Base-by-base conservation (phyloP, 371 early-diverging fungal genomes). In the Batkoa obscura region DNA sequence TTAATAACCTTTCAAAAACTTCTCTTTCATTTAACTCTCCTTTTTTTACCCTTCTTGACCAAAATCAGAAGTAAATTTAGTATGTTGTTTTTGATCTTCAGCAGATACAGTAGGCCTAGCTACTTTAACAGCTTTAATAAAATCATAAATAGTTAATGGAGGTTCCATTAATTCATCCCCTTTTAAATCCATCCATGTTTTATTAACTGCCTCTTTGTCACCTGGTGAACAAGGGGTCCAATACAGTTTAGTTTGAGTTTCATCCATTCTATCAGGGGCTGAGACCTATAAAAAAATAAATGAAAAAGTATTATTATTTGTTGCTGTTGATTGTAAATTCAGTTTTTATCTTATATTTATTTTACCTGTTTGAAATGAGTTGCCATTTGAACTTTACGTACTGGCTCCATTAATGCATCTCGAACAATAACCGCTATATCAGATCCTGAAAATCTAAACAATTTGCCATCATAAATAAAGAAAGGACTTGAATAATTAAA, bases 171-270 rank as follows among this genome's bases (percentile, higher is more conserved):
- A 64, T 64, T 94, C 84, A 60, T 94, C 84, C 6, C 78, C 63
- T 43, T 73, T 78, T 12, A 95, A 81, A 42, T 88, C 82, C 53
- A 76, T 78, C 97, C 97, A 97, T 1, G 79, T 78, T 80, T 81
- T 88, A 61, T 90, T 92, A 23, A 75, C 63, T 0, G 94, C 94
- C 0, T 74, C 78, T n/a, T 80, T 72, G 53, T 90, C 95, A 10
- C 94, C 95, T 0, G 95, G 93, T 32, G 92, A 93, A 62, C 95
- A 96, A 6, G 97, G 97, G 23, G 90, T 93, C 62, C 89, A 68
- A 57, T 80, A 78, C 31, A 66, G 59, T 47, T 61, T 72, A 8
- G 65, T 74, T 43, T 68, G 62, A 15, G 45, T 55, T 2, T 78
- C 74, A 47, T 84, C 81, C 1, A 67, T 64, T 1, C 81, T 70